Evolutionary conservation across 805 yeast species (phyloP), one percentile per base, ranked within the genome.

Genomic region (Zygosaccharomyces kombuchaensis): DNA sequence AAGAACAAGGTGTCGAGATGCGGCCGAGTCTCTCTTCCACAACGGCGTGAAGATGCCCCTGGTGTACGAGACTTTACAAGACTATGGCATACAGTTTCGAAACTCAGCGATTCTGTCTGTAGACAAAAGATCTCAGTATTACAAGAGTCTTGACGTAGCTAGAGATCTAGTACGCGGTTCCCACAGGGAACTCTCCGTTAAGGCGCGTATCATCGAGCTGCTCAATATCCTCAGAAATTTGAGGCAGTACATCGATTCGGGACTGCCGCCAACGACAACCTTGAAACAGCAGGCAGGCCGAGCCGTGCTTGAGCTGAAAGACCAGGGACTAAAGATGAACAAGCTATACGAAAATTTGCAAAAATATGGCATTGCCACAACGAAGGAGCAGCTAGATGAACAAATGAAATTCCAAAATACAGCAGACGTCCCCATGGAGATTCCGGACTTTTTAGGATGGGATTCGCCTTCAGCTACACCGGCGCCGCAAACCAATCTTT

Each of bases 41-140:
- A 59, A 59, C 47, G 63, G 63, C 26, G 60, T 60, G 2, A 60
- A 59, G 36, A 60, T 60, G 62, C 65, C 65, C 1, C 26, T 51
- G 10, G 63, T 60, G 1, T 58, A 49, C 40, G 62, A 59, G 34
- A 46, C 53, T 6, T 32, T 60, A 17, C 62, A 60, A 43, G 63
- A 60, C 44, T 57, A 53, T 48, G 65, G 65, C 30, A 47, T 60
- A 6, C 43, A 44, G 10, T 59, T 43, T 41, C 39, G 45, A 12
- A 50, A 57, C 27, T 23, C 35, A 1, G 32, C 32, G 1, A 46
- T 60, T 6, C 17, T 58, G 4, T 34, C 52, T 1, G 46, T 46
- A 4, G 61, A 60, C 44, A 55, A 53, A 36, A 54, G 65, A 36
- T 45, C 48, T 2, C 59, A 58, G 36, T 63, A 49, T 46, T 59